Base-by-base conservation (phyloP, 306 rosid genomes). In the Inga leiocalycina region DNA sequence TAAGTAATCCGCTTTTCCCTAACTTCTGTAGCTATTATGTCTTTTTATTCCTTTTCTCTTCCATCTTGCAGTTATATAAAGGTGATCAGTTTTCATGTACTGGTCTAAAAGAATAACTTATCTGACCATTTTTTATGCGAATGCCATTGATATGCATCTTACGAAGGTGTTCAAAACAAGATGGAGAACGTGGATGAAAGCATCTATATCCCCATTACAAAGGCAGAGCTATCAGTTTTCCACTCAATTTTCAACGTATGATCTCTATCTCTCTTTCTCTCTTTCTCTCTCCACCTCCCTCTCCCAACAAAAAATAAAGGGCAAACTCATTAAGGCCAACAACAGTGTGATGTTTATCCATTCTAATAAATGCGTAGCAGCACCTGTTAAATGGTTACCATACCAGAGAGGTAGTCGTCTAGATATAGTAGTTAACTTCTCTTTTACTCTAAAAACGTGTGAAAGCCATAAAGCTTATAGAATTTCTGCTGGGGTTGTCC, bases 81-180 rank as follows among this genome's bases (percentile, higher is more conserved):
- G 67, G 45, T 52, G 34, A 34, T 77, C 79, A 43, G 35, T 80
- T 79, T 66, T 81, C 43, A 56, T 45, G n/a, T 76, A 37, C 15
- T 75, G 37, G 49, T 70, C 45, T 49, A 8, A 80, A 77, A 80
- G 4, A 71, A 59, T 59, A 37, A 72, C 37, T 59, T 85, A 82
- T 45, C 52, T 30, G 30, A 71, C 74, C 52, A 68, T 80, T 75
- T 82, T 78, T 74, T 35, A 2, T 32, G 64, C 41, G 57, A 41
- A 78, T 56, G 46, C 51, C 79, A 54, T 67, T 71, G 49, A 35
- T 62, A 6, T 85, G 79, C 27, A 35, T 86, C 87, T 75, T 80
- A 86, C 64, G 54, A 78, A 95, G 98, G 88, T 79, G 98, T 95
- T 83, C 98, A 95, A 80, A 92, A 95, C 96, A 93, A 85, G 88